phyloP scores from a whole-genome alignment of 345 rosid genomes.

The Gossypium anomalum region DNA sequence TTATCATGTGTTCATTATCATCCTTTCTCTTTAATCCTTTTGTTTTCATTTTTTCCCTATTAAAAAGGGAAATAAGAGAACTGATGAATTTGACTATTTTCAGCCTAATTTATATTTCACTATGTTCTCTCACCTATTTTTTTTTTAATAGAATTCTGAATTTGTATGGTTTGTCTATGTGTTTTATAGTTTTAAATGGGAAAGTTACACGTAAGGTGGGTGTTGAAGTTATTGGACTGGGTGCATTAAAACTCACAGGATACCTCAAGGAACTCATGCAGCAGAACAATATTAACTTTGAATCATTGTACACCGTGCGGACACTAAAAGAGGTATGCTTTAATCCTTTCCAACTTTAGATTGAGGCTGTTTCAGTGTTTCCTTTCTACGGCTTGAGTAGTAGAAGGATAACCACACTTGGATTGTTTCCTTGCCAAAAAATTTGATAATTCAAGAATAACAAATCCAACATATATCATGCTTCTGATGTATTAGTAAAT shows the following conservation, averaged over 20 bases:
- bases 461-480: not conserved
- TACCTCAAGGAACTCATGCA: slow-evolving; percentile 79
- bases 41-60: not conserved
- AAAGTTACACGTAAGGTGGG: slow-evolving; percentile 89
- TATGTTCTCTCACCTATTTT: not conserved
- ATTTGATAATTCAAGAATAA: not conserved
- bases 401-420: not conserved
- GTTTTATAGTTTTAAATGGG: slow-evolving; percentile 70
- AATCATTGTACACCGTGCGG: slow-evolving; percentile 73
- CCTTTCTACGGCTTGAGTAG: not conserved
- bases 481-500: not conserved
- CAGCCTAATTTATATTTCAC: not conserved
- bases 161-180: slow-evolving; percentile 19
- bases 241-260: slow-evolving; percentile 83
- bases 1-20: not conserved
- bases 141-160: slow-evolving; percentile 11
- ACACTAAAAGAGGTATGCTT: slow-evolving; percentile 77
- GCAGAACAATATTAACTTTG: slow-evolving; percentile 60
- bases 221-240: slow-evolving; percentile 75
- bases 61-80: not conserved
- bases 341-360: not conserved
- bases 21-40: not conserved
- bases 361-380: not conserved
- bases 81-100: not conserved
- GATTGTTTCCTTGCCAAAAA: not conserved